Base-by-base conservation (phyloP, 1,284 basidiomycete genomes). In the Heterobasidion annosum region DNA sequence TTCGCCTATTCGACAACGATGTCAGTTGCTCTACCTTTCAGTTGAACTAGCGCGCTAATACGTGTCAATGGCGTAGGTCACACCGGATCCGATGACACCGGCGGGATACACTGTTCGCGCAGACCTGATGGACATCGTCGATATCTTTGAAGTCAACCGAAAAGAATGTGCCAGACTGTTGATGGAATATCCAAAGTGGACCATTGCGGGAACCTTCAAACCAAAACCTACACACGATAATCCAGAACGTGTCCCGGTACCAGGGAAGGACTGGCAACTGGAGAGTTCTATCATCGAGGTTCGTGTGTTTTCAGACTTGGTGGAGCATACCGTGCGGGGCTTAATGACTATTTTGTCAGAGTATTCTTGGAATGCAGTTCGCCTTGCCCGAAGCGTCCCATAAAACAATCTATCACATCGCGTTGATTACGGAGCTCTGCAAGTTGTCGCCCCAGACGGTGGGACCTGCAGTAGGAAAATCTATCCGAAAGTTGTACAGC, bases 391-490 rank as follows among this genome's bases (percentile, higher is more conserved):
- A 83, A 58, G 72, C 94, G 2, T 76, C 82, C 0, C 83, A 90
- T 63, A 89, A 88, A 64, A 75, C 88, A 0, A 75, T 95, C 16
- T 99, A 97, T 70, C 94, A 98, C 68, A 85, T 88, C 56, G 76
- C 88, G 2, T 75, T 99, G 51, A 88, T 99, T 56, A 91, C 93
- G 15, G 97, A 99, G 67, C 76, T 99, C 5, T 98, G 95, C 70
- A 94, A 95, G 64, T 74, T 95, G 8, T 91, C 91, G 1, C 94
- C 96, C 0, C 78, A 81, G 16, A 97, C 93, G 0, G 87, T 97
- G 44, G 97, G 97, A 3, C 97, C 96, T 0, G 93, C 95, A 1
- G 91, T 99, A 10, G 97, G 97, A 52, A 93, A 97, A 67, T 92
- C 90, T 2, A 93, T 98, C 60, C 81, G 97, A 51, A 89, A 87